Base-by-base conservation (phyloP, 2,329 filamentous ascomycete genomes). In the Trichocomaceae sp. region DNA sequence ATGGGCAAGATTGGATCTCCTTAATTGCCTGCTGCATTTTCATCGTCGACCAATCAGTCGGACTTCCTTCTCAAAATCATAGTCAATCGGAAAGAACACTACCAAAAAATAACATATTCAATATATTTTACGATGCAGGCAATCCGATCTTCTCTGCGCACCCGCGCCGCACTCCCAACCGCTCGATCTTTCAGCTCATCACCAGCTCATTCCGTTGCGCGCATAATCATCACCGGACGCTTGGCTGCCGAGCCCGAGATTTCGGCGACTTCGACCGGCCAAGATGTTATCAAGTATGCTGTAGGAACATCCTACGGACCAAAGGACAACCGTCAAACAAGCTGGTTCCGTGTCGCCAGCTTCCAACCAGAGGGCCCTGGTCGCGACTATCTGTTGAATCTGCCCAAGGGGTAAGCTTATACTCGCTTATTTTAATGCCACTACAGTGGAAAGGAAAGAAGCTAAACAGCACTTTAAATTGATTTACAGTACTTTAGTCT, bases 181-280 rank as follows among this genome's bases (percentile, higher is more conserved):
- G 52, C 52, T 33, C 89, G 90, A 73, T 75, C 84, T 67, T 96
- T 96, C 82, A 89, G 84, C 76, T 84, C 84, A 63, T 75, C 83
- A 41, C 72, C 81, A 49, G 64, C 77, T 44, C 75, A 76, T 61
- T 80, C 82, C 59, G 67, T 93, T 62, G 88, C 93, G 63, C 87
- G 85, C 73, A 87, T 99, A 77, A 87, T 84, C 66, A 78, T 99
- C 72, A 81, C 96, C 63, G 93, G 93, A 67, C 87, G 90, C 72
- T 83, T 99, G 50, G 90, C 82, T 58, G 82, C 84, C 64, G 80
- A 83, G 52, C 92, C 93, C 56, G 91, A 96, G 78, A 66, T 90
- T 61, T 78, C 81, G 37, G 72, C 83, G 57, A 88, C 87, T 47
- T 80, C 82, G 64, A 85, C 77, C 51, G 90, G 90, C 56, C 80